Base-by-base conservation (phyloP, 1,139 yeast species). In the Komagataea norvegica region DNA sequence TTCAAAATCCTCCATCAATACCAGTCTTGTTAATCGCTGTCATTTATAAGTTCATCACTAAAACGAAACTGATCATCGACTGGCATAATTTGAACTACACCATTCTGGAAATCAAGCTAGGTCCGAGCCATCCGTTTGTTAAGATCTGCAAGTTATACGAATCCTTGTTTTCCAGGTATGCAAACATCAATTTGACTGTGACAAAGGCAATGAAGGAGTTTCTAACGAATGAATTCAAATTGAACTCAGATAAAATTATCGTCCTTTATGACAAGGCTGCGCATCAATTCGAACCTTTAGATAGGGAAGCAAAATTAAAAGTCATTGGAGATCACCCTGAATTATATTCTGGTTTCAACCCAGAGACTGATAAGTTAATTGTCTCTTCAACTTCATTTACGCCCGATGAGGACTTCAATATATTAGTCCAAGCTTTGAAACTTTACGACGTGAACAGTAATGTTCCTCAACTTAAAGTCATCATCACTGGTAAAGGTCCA, bases 401-500 rank as follows among this genome's bases (percentile, higher is more conserved):
- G 0, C 93, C 94, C 0, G 99, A 93, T 58, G 99, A 93, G 60
- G 95, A 93, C 56, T 76, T 91, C 42, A 66, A 66, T 32, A 62
- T 85, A 23, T 63, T 93, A 15, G 61, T 91, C 14, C 76, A 79
- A 14, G 88, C 95, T 0, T 65, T 91, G 41, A 70, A 71, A 37
- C 47, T 59, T 13, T 81, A 86, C 49, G 93, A 85, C 40, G 45
- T 59, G 33, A 51, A 36, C 36, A 45, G 37, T 26, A 32, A 33
- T 37, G 50, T 67, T 3, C 81, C 85, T 1, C 72, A 71, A 3
- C 51, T 91, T 2, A 60, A 77, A 25, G 73, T 87, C 38, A 63
- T 89, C 17, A 81, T 93, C 17, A 93, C 99, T 0, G 99, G 99
- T 0, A 91, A 89, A 56, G 99, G 99, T 0, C 98, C 98, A 0